A percentile compares a stretch with the other conserved stretches of the same genome.
Conservation (phyloP, 192 early-diverging fungal species). For the Geranomyces variabilis region DNA sequence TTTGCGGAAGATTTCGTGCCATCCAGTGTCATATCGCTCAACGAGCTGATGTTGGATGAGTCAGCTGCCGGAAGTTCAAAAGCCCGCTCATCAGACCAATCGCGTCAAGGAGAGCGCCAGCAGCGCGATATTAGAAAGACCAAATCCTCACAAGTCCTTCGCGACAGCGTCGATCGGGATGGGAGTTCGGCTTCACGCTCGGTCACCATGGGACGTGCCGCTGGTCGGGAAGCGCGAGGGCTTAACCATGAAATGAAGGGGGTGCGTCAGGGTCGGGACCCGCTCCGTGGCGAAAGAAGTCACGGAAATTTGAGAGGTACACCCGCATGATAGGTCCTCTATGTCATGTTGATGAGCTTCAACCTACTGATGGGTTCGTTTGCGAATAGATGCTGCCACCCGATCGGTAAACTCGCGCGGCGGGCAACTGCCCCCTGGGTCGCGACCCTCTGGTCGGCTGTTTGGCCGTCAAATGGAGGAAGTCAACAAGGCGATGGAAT, state of each 20-base stretch:
- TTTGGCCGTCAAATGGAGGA: slow-evolving; percentile 35
- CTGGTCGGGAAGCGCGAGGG: too few relatives aligned
- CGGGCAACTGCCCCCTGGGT: too few relatives aligned
- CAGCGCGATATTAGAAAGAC: slow-evolving; percentile 17
- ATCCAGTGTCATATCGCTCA: neutral
- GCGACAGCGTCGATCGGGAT: neutral
- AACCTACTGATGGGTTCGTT: too few relatives aligned
- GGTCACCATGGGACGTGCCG: too few relatives aligned
- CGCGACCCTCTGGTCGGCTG: slow-evolving; percentile 26
- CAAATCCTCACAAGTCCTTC: slow-evolving; percentile 15
- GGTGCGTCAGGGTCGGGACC: too few relatives aligned
- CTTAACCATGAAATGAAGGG: too few relatives aligned
- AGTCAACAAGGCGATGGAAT: slow-evolving; percentile 33
- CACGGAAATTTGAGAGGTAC: slow-evolving; percentile 6
- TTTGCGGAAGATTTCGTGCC: neutral
- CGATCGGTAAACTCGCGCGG: too few relatives aligned
- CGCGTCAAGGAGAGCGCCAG: neutral
- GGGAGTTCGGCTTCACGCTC: too few relatives aligned
- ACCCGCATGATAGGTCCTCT: too few relatives aligned
- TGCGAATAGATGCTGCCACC: too few relatives aligned
- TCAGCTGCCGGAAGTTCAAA: neutral
- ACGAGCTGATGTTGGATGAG: neutral
- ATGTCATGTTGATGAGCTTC: too few relatives aligned
- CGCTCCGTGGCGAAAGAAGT: neutral
- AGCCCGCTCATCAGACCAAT: neutral